Evolutionary conservation across 2,329 filamentous ascomycete species (phyloP).

Genomic region (Penicillium hordei): DNA sequence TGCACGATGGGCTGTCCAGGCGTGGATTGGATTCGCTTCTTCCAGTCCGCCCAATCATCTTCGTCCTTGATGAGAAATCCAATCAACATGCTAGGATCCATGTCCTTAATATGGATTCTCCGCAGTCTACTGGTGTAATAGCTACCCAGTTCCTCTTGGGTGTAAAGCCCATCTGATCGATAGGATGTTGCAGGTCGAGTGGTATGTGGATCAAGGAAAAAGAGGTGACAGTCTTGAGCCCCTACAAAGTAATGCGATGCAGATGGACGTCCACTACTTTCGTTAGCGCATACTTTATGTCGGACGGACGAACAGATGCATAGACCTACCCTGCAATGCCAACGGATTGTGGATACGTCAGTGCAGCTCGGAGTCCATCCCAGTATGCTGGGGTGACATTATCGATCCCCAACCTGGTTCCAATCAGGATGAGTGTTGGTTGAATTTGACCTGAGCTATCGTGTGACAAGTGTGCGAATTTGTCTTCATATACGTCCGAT

Average conservation of each 20-base stretch:
- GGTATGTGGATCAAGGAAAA: slow-evolving; percentile 92
- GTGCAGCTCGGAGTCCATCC: slow-evolving; percentile 80
- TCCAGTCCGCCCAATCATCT: slow-evolving; percentile 82
- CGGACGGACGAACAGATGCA: neutral
- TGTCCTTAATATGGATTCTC: slow-evolving; percentile 79
- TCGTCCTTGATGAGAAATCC: slow-evolving; percentile 83
- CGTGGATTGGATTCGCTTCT: slow-evolving; percentile 69
- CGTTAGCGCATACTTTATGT: slow-evolving; percentile 24
- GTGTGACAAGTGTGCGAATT: slow-evolving; percentile 74
- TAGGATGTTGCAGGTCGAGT: slow-evolving; percentile 75
- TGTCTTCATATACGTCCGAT: slow-evolving; percentile 89
- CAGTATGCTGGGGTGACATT: slow-evolving; percentile 93
- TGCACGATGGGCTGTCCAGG: slow-evolving; percentile 84
- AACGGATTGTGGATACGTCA: slow-evolving; percentile 89
- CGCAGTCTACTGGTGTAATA: slow-evolving; percentile 87
- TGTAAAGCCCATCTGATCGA: slow-evolving; percentile 55
- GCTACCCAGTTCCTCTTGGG: slow-evolving; percentile 70
- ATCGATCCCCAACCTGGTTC: slow-evolving; percentile 87
- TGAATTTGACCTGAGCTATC: slow-evolving; percentile 66
- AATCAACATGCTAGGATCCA: slow-evolving; percentile 98
- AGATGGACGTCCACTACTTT: slow-evolving; percentile 76
- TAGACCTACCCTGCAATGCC: slow-evolving; percentile 80
- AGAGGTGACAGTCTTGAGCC: slow-evolving; percentile 73
- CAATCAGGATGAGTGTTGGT: slow-evolving; percentile 84
- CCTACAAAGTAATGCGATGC: slow-evolving; percentile 80